phyloP scores from a whole-genome alignment of 2,329 filamentous ascomycete genomes.

The Neoascochyta sp. region DNA sequence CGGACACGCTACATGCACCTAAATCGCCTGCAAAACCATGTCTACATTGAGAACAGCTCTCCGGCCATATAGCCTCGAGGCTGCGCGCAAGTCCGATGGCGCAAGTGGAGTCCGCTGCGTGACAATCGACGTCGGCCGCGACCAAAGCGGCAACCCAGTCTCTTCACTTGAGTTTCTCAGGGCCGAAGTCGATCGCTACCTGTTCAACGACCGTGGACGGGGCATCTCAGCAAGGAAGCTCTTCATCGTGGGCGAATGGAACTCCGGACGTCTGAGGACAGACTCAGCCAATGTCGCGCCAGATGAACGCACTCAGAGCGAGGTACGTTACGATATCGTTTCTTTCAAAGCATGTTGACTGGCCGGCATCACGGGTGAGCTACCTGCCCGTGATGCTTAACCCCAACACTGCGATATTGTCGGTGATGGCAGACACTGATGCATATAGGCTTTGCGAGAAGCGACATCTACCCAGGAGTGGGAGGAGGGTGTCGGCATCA shows the following conservation, averaged over 20 bases:
- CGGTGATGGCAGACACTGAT: too few species aligned
- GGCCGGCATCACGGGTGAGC: not conserved
- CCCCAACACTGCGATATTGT: too few species aligned
- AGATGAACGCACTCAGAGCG: not conserved
- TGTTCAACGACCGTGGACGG: slow-evolving; percentile 3
- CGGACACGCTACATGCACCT: too few species aligned
- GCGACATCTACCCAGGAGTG: slow-evolving; percentile 11
- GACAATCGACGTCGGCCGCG: slow-evolving; percentile 15
- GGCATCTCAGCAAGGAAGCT: slow-evolving; percentile 15
- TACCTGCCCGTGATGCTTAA: slow-evolving; percentile 1
- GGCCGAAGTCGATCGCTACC: slow-evolving; percentile 5
- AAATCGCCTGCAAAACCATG: slow-evolving; percentile 11
- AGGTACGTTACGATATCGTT: slow-evolving; percentile 1
- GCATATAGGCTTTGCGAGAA: too few species aligned
- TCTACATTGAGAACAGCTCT: slow-evolving; percentile 9
- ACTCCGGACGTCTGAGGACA: slow-evolving; percentile 1
- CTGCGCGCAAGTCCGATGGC: slow-evolving; percentile 9
- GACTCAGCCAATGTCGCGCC: not conserved
- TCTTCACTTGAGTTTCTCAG: slow-evolving; percentile 11
- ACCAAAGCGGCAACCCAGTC: slow-evolving; percentile 6
- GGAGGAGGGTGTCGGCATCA: slow-evolving; percentile 12
- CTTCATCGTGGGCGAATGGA: slow-evolving; percentile 27
- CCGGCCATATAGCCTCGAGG: slow-evolving; percentile 12
- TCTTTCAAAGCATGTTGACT: not conserved
- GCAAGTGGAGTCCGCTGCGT: slow-evolving; percentile 8